These are phyloP conservation scores for Coemansia sp. DNA, from an alignment of 192 early-diverging fungal genomes.

Conservation along the genomic window DNA sequence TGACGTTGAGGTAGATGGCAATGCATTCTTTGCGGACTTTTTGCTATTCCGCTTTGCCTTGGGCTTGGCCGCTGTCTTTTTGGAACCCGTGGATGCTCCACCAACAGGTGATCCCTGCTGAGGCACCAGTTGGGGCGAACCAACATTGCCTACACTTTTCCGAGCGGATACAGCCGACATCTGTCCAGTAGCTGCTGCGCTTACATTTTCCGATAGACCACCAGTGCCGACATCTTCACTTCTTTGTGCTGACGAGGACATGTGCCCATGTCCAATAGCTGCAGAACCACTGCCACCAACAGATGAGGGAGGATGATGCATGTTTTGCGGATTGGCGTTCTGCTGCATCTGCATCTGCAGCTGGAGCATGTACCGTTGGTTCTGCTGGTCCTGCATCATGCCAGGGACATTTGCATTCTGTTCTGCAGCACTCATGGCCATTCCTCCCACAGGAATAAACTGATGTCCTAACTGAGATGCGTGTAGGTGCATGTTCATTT, in stretches of 20 bases:
- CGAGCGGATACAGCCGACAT: not conserved
- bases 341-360: conserved; percentile 22
- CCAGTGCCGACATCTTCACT: not conserved
- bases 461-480: conserved; percentile 5
- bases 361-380: conserved; percentile 19
- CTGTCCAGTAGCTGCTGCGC: not conserved
- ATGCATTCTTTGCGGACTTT: conserved; percentile 12
- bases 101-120: conserved; percentile 10
- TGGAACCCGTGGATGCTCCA: conserved; percentile 11
- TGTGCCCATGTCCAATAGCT: not conserved
- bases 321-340: not conserved
- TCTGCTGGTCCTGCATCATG: not conserved
- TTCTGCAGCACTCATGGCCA: not conserved
- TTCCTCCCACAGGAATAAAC: conserved; percentile 5
- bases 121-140: conserved; percentile 3
- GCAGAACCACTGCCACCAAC: not conserved
- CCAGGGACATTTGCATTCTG: conserved; percentile 5
- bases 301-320: not conserved
- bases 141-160: not conserved
- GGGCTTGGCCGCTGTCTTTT: conserved; percentile 29
- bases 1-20: not conserved
- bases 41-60: conserved; percentile 31
- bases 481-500: conserved; percentile 6
- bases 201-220: not conserved
- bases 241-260: not conserved